Percentiles rank a stretch among this genome's conserved stretches.
Conservation (phyloP, 805 yeast species). For the Pachysolen tannophilus region DNA sequence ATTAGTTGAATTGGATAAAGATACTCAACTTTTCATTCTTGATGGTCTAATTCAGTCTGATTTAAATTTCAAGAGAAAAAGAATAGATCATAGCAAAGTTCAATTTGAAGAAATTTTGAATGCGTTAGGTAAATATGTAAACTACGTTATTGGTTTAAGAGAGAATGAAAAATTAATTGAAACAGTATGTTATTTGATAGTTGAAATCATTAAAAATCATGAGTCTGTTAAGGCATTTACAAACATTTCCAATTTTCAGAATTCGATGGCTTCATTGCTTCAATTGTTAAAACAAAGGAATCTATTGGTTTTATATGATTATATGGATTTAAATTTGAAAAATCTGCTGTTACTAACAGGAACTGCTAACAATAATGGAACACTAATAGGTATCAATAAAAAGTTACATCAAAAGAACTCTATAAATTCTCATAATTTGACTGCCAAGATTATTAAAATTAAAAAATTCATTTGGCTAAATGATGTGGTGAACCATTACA, state of each 20-base stretch:
- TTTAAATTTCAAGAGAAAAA: neutral
- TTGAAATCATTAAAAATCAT: neutral
- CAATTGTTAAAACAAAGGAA: neutral
- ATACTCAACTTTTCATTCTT: neutral
- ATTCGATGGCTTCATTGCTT: neutral
- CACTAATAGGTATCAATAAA: neutral
- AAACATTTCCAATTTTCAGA: neutral
- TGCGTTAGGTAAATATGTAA: neutral
- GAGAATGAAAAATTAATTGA: neutral
- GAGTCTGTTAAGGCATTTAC: neutral
- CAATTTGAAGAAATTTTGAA: neutral
- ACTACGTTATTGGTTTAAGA: too few relatives aligned
- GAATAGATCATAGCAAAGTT: too few relatives aligned
- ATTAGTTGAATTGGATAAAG: neutral
- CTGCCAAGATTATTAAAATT: slow-evolving; percentile 1
- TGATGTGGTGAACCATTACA: slow-evolving; percentile 4
- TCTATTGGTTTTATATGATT: neutral
- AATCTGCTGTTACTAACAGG: too few relatives aligned
- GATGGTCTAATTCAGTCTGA: neutral
- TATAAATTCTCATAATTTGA: neutral
- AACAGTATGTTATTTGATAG: neutral
- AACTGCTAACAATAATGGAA: neutral
- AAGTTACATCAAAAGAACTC: neutral
- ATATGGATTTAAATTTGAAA: neutral
- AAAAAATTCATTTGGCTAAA: slow-evolving; percentile 8